phyloP scores from a whole-genome alignment of 495 filamentous ascomycete species.

The Aspergillus cavernicola region DNA sequence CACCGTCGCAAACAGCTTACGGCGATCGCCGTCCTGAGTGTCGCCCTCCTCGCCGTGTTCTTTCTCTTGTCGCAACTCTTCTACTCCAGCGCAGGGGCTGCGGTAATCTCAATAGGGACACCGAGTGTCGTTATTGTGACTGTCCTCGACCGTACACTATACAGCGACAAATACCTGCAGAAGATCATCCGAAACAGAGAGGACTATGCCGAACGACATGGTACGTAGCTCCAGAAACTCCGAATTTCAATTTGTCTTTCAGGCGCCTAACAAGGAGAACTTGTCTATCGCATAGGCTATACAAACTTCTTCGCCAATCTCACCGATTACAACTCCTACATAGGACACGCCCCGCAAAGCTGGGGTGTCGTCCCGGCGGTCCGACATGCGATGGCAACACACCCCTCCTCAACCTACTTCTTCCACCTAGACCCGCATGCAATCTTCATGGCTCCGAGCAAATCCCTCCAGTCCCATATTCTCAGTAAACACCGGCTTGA shows the following conservation, averaged over 20 bases:
- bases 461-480: constrained; percentile 66
- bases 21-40: constrained; percentile 51
- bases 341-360: constrained; percentile 60
- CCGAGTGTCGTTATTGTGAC: constrained; percentile 86
- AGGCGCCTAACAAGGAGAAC: constrained; percentile 3
- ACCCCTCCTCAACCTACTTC: constrained; percentile 70
- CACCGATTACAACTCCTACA: constrained; percentile 61
- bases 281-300: constrained; percentile 59
- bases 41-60: constrained; percentile 56
- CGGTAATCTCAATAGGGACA: constrained; percentile 58
- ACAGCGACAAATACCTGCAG: constrained; percentile 60
- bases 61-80: constrained; percentile 57
- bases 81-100: constrained; percentile 29
- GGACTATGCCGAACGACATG: constrained; percentile 84
- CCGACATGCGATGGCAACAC: constrained; percentile 80
- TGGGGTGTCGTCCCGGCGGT: constrained; percentile 86
- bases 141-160: constrained; percentile 60
- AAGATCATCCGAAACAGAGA: constrained; percentile 77
- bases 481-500: constrained; percentile 64
- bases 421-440: constrained; percentile 82
- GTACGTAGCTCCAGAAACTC: constrained; percentile 47
- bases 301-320: constrained; percentile 73
- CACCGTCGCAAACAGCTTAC: constrained; percentile 67
- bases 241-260: neutral
- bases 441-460: constrained; percentile 83